A percentile compares a stretch with the other conserved stretches of the same genome.
phyloP scores from a whole-genome alignment of 2,329 filamentous ascomycete species.

The Onygena corvina region DNA sequence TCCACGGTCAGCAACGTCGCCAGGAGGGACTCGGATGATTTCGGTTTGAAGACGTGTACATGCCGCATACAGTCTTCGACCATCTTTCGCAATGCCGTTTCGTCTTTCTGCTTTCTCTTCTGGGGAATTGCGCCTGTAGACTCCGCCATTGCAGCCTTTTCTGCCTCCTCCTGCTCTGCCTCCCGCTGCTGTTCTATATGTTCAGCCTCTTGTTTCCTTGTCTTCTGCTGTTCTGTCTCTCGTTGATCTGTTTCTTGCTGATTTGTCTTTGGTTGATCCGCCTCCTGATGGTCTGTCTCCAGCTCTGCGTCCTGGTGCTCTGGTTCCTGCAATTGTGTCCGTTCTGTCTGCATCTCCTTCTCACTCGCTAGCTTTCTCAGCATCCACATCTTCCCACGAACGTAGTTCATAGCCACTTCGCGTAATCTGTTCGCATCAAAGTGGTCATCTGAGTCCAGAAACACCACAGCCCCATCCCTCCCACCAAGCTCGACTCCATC shows the following conservation, averaged over 20 bases:
- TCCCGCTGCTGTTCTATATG: no score
- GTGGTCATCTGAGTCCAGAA: conserved; percentile 45
- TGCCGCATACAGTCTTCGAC: conserved; percentile 39
- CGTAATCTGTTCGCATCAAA: conserved; percentile 42
- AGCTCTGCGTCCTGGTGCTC: neutral
- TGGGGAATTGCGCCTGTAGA: neutral
- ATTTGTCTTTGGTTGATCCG: no score
- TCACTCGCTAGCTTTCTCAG: no score
- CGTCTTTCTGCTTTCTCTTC: conserved; percentile 11
- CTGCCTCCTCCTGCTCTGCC: no score
- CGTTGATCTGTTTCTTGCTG: no score
- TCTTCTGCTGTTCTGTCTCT: no score
- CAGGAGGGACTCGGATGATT: conserved; percentile 40
- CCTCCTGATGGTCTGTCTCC: no score
- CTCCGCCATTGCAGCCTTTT: neutral
- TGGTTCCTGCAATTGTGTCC: neutral
- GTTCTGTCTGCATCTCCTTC: neutral
- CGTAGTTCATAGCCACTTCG: conserved; percentile 21
- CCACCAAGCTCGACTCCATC: conserved; percentile 31
- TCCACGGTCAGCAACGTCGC: conserved; percentile 39
- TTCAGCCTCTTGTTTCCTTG: no score
- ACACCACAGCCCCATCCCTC: conserved; percentile 39
- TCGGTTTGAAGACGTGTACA: conserved; percentile 47
- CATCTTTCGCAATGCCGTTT: conserved; percentile 8
- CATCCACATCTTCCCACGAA: conserved; percentile 12